A percentile compares a stretch with the other conserved stretches of the same genome.
phyloP scores from a whole-genome alignment of 495 filamentous ascomycete genomes.

The Cenococcum geophilum region DNA sequence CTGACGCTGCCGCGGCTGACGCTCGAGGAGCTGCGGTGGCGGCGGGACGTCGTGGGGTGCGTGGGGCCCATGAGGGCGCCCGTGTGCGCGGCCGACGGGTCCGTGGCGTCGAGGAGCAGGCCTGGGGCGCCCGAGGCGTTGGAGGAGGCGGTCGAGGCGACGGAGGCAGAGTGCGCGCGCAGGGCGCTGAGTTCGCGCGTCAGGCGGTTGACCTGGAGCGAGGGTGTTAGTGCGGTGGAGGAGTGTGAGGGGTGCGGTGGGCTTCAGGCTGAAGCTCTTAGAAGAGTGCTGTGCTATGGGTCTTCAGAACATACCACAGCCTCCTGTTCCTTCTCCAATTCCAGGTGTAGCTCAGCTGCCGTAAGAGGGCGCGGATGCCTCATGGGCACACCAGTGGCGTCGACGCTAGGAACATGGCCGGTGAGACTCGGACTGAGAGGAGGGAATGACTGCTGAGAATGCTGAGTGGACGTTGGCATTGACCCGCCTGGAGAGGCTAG shows the following conservation, averaged over 20 bases:
- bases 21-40: slow-evolving; percentile 60
- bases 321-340: slow-evolving; percentile 90
- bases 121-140: slow-evolving; percentile 45
- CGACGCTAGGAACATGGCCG: slow-evolving; percentile 22
- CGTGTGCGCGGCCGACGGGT: slow-evolving; percentile 39
- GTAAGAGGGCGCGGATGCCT: slow-evolving; percentile 81
- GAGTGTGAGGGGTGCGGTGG: not conserved
- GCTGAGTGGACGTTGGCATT: slow-evolving; percentile 18
- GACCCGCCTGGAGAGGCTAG: slow-evolving; percentile 33
- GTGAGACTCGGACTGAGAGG: slow-evolving; percentile 28
- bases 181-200: slow-evolving; percentile 77
- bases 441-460: slow-evolving; percentile 21
- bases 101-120: slow-evolving; percentile 30
- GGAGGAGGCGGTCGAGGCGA: slow-evolving; percentile 73
- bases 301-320: slow-evolving; percentile 61
- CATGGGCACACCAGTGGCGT: slow-evolving; percentile 49
- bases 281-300: not conserved
- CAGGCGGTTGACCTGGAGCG: slow-evolving; percentile 74
- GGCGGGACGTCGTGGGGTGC: slow-evolving; percentile 52
- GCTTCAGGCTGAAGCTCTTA: not conserved
- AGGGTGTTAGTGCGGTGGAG: not conserved
- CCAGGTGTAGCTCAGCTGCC: slow-evolving; percentile 74
- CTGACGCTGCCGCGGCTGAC: slow-evolving; percentile 51
- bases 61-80: slow-evolving; percentile 47
- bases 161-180: slow-evolving; percentile 71